phyloP scores from a whole-genome alignment of 169 alveolate species.

The Eimeria brunetti region DNA sequence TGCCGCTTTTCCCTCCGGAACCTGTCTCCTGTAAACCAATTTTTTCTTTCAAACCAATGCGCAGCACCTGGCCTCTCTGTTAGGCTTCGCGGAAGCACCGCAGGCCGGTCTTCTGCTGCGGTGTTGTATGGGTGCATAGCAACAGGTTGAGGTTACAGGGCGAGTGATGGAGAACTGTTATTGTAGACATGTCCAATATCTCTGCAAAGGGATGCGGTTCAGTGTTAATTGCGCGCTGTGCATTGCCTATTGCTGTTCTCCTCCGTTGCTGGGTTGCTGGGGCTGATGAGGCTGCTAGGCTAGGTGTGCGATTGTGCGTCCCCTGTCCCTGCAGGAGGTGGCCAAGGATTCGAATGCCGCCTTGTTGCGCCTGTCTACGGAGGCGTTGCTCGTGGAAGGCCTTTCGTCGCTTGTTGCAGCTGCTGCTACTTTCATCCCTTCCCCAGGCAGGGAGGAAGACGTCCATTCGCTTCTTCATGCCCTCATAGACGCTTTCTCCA shows the following conservation, averaged over 20 bases:
- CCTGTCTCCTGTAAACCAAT: neutral
- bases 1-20: neutral
- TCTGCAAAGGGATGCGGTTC: neutral
- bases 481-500: slow-evolving; percentile 61
- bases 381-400: slow-evolving; percentile 68
- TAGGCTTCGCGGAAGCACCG: neutral
- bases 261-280: neutral
- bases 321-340: slow-evolving; percentile 19
- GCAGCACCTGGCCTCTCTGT: neutral
- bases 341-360: slow-evolving; percentile 48
- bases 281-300: neutral
- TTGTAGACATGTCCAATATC: neutral
- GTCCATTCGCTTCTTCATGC: slow-evolving; percentile 50
- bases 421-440: slow-evolving; percentile 50
- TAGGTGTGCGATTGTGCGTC: neutral
- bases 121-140: neutral
- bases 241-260: neutral
- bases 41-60: neutral
- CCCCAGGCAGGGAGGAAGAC: slow-evolving; percentile 62
- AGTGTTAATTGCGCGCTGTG: neutral
- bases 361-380: slow-evolving; percentile 43
- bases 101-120: neutral
- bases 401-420: slow-evolving; percentile 60
- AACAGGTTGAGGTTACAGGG: neutral
- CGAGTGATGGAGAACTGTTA: neutral